Evolutionary conservation across 768 basidiomycete genomes (phyloP).

Genomic region (Boletus reticuloceps): DNA sequence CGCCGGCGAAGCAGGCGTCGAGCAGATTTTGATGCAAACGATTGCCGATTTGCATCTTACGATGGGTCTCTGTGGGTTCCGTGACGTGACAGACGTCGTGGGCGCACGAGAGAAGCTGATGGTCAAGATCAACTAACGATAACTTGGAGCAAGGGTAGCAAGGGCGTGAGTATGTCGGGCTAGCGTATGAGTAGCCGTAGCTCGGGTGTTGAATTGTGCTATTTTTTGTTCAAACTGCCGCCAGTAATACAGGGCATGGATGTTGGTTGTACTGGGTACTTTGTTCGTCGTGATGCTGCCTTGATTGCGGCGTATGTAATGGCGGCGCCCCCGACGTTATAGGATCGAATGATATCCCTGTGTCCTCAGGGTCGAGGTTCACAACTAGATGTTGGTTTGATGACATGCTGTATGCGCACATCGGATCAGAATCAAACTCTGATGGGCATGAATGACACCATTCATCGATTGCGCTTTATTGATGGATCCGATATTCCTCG

Average conservation of each 20-base stretch:
- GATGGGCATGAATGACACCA: no score
- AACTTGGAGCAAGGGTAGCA: not conserved
- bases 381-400: not conserved
- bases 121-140: constrained; percentile 18
- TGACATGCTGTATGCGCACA: not conserved
- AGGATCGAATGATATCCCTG: no score
- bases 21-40: constrained; percentile 44
- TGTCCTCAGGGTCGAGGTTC: no score
- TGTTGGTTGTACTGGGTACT: not conserved
- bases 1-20: constrained; percentile 46
- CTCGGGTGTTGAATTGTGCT: no score
- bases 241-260: no score
- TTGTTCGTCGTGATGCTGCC: not conserved
- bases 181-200: no score
- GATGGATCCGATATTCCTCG: not conserved
- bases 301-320: no score
- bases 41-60: constrained; percentile 44
- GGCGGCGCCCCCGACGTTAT: no score
- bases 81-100: constrained; percentile 35
- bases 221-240: no score
- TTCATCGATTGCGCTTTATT: no score
- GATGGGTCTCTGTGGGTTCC: constrained; percentile 42
- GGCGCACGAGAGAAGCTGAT: constrained; percentile 36
- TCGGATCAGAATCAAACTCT: not conserved
- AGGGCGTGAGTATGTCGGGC: not conserved